These are phyloP conservation scores for Hanseniaspora meyeri DNA, from an alignment of 805 yeast genomes.

Conservation along the genomic window DNA sequence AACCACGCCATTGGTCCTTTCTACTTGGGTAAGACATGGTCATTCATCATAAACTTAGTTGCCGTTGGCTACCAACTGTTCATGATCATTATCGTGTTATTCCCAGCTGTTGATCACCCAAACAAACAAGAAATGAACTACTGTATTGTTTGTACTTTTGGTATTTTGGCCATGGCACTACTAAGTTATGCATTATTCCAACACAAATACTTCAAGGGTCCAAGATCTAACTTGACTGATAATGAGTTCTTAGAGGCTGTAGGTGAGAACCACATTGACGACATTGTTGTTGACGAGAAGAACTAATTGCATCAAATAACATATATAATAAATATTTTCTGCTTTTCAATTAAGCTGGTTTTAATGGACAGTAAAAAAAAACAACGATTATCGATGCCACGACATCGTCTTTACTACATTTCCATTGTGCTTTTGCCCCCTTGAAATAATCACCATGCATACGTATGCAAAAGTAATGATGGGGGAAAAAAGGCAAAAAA, in stretches of 20 bases:
- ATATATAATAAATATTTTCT: too few relatives aligned
- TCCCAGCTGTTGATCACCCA: slow-evolving; percentile 37
- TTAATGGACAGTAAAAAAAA: too few relatives aligned
- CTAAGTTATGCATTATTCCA: slow-evolving; percentile 41
- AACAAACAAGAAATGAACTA: slow-evolving; percentile 49
- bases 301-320: neutral
- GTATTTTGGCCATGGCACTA: slow-evolving; percentile 42
- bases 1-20: slow-evolving; percentile 52
- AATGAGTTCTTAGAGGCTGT: slow-evolving; percentile 21
- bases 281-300: slow-evolving; percentile 3
- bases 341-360: neutral
- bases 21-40: slow-evolving; percentile 39
- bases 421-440: too few relatives aligned
- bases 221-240: slow-evolving; percentile 27
- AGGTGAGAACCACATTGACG: slow-evolving; percentile 17
- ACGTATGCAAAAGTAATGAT: neutral
- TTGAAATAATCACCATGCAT: too few relatives aligned
- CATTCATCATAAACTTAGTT: slow-evolving; percentile 34
- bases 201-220: slow-evolving; percentile 44
- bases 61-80: slow-evolving; percentile 39
- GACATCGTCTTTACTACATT: neutral
- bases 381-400: neutral
- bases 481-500: neutral
- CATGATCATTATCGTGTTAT: slow-evolving; percentile 44
- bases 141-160: slow-evolving; percentile 47